A percentile compares a stretch with the other conserved stretches of the same genome.
Evolutionary conservation across 306 rosid genomes (phyloP).

Genomic region (Sicyos baderoa): DNA sequence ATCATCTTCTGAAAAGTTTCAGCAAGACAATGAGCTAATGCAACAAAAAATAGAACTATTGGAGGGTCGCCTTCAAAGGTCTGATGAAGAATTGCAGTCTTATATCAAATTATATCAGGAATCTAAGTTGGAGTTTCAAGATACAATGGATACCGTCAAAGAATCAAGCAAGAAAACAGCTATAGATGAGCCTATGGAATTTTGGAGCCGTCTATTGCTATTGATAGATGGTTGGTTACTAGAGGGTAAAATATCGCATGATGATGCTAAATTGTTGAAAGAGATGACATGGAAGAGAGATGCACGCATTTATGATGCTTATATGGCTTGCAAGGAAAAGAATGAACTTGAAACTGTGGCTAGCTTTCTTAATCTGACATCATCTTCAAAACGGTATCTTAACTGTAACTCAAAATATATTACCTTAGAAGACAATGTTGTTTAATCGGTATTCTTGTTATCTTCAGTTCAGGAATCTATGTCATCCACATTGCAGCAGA

Average conservation of each 20-base stretch:
- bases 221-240: constrained; percentile 85
- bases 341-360: constrained; percentile 52
- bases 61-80: constrained; percentile 72
- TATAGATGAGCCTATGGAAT: constrained; percentile 71
- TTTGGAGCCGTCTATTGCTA: constrained; percentile 81
- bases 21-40: constrained; percentile 53
- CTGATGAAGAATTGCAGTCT: constrained; percentile 75
- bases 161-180: constrained; percentile 67
- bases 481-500: constrained; percentile 92
- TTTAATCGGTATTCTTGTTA: constrained; percentile 35
- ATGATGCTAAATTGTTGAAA: constrained; percentile 65
- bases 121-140: constrained; percentile 76
- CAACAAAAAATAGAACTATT: constrained; percentile 61
- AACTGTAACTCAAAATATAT: constrained; percentile 16
- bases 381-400: constrained; percentile 55
- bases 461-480: constrained; percentile 70
- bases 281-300: constrained; percentile 82
- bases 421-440: constrained; percentile 16
- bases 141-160: constrained; percentile 50
- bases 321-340: constrained; percentile 54
- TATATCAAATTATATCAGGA: constrained; percentile 76
- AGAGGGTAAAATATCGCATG: constrained; percentile 58
- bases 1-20: constrained; percentile 68
- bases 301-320: constrained; percentile 43
- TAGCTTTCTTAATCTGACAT: constrained; percentile 54